These are phyloP conservation scores for Juglanconis juglandina DNA, from an alignment of 2,329 filamentous ascomycete species.

Conservation along the genomic window DNA sequence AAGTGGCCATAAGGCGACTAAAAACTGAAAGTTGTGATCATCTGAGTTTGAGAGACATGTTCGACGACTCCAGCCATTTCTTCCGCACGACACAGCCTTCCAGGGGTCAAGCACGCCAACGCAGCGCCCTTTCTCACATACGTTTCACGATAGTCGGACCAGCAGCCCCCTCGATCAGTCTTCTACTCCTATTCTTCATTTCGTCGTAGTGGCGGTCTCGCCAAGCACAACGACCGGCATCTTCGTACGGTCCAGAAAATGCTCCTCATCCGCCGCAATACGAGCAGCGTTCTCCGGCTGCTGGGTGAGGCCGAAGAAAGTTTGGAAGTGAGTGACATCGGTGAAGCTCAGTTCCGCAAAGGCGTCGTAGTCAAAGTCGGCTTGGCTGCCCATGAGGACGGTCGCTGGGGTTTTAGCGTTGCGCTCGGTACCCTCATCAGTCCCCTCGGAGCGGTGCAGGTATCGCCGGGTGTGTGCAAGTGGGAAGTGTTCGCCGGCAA, in stretches of 20 bases:
- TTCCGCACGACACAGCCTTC: no score
- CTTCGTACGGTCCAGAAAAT: constrained; percentile 13
- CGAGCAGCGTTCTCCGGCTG: constrained; percentile 22
- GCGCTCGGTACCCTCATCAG: constrained; percentile 4
- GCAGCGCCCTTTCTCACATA: no score
- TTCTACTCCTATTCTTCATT: background rate
- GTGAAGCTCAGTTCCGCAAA: constrained; percentile 21
- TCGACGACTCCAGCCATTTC: no score
- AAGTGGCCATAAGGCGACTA: no score
- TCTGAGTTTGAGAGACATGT: no score
- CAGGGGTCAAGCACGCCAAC: no score
- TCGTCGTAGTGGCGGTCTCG: background rate
- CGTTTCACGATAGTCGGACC: no score
- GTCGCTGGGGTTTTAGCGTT: constrained; percentile 14
- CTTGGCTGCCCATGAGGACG: constrained; percentile 20
- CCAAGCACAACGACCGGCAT: background rate
- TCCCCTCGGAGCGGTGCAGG: constrained; percentile 11
- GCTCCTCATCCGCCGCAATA: constrained; percentile 17
- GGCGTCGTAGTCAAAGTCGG: constrained; percentile 21
- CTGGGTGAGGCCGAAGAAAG: constrained; percentile 18
- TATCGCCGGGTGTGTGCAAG: constrained; percentile 22
- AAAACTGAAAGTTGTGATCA: no score
- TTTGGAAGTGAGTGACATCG: constrained; percentile 22
- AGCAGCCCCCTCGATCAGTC: no score
- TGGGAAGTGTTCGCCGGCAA: constrained; percentile 23